Evolutionary conservation across 805 yeast genomes (phyloP).

Genomic region (Candida corydali): DNA sequence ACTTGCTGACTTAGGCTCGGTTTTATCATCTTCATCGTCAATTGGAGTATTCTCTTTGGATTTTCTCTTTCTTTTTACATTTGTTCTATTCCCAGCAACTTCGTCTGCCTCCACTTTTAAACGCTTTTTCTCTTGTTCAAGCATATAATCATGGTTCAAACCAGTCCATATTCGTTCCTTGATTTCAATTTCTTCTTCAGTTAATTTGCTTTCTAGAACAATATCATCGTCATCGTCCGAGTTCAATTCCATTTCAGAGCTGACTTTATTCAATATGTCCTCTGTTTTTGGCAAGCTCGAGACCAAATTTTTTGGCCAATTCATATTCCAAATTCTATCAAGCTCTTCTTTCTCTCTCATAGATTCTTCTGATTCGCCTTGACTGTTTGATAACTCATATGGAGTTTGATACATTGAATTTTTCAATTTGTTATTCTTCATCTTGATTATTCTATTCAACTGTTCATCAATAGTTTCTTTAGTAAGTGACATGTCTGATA

Average conservation of each 20-base stretch:
- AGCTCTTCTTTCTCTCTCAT: constrained; percentile 14
- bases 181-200: constrained; percentile 62
- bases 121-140: constrained; percentile 81
- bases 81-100: constrained; percentile 66
- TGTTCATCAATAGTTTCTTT: constrained; percentile 6
- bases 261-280: constrained; percentile 47
- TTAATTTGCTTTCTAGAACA: constrained; percentile 54
- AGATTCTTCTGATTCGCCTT: constrained; percentile 7
- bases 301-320: constrained; percentile 45
- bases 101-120: constrained; percentile 83
- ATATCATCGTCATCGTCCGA: constrained; percentile 79
- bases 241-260: constrained; percentile 58
- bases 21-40: constrained; percentile 36
- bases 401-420: constrained; percentile 24
- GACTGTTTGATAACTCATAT: constrained; percentile 19
- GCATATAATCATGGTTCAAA: constrained; percentile 76
- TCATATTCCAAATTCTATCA: constrained; percentile 17
- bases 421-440: constrained; percentile 13
- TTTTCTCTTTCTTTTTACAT: constrained; percentile 23
- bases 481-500: constrained; percentile 8
- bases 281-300: constrained; percentile 52
- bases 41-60: constrained; percentile 12
- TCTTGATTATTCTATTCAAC: constrained; percentile 9
- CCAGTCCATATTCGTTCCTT: constrained; percentile 91
- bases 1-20: constrained; percentile 56